Conservation (phyloP, 164 flowering plant genomes). For the Vitis cinerea region DNA sequence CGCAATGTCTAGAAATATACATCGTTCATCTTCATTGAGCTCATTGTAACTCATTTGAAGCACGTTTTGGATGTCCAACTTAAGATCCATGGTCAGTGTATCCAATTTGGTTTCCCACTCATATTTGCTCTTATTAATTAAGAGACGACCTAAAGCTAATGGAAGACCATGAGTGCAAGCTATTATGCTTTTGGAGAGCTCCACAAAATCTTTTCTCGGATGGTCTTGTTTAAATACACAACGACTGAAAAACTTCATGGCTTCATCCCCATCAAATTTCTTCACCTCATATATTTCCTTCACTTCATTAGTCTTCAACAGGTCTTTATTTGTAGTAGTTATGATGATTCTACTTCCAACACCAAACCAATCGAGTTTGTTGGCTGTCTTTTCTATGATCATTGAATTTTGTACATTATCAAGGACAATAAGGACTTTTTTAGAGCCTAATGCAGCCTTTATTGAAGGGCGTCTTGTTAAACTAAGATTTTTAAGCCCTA, state of each 20-base stretch:
- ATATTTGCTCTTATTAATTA: neutral
- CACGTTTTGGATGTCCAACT: neutral
- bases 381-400: neutral
- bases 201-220: neutral
- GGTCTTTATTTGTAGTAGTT: neutral
- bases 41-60: constrained; percentile 5
- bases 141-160: constrained; percentile 2
- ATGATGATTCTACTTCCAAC: constrained; percentile 13
- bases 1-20: neutral
- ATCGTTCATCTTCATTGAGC: neutral
- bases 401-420: neutral
- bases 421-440: constrained; percentile 4
- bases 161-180: neutral
- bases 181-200: neutral
- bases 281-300: neutral
- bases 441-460: neutral
- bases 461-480: no score
- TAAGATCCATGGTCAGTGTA: neutral
- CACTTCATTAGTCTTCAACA: neutral
- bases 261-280: neutral
- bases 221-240: neutral
- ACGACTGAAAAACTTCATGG: constrained; percentile 15
- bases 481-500: neutral
- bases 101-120: constrained; percentile 5
- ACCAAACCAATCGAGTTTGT: neutral